Evolutionary conservation across 1,284 basidiomycete species (phyloP), one percentile per base, ranked within the genome.

Genomic region (Neolentinus lepideus): DNA sequence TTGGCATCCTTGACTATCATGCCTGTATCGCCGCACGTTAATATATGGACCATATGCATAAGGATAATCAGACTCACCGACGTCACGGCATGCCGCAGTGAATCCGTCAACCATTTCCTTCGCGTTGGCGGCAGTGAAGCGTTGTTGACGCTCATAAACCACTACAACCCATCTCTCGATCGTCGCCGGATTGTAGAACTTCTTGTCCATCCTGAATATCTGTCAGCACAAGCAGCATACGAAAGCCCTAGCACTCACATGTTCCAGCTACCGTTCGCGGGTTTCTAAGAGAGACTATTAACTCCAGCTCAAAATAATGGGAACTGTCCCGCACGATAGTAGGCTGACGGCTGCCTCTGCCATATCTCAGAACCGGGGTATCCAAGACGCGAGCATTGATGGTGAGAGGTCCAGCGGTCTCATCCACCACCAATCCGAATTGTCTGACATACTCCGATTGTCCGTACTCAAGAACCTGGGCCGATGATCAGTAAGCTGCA

Each of bases 401-500:
- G 31, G 65, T 71, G 25, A 86, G 67, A 0, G 84, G 78, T 4
- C 75, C 73, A 2, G 68, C 66, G 8, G 74, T 65, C 4, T 75
- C 70, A 33, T 76, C 68, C n/a, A 88, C 78, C 1, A 71, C 61
- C 72, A 89, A 76, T 3, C 84, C 85, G 58, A 88, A 89, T 63
- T 83, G 74, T 52, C 78, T 74, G 26, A 90, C 78, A 60, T 89
- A 90, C 67, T 88, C 81, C 0, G 87, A 89, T 67, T 85, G 79
- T 1, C 84, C 83, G 60, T 88, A 89, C 26, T 76, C 72, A 51
- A 90, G 72, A 27, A 85, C 79, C 85, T 87, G 54, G 2, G n/a
- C 8, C 33, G 35, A 9, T 22, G 31, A 35, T 22, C 21, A 36
- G 25, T 14, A 10, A 58, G 31, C 33, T 22, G 53, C 9, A 52